Percentiles rank a stretch among this genome's conserved stretches.
Conservation (phyloP, 1,284 basidiomycete genomes). For the Ustilago curta region DNA sequence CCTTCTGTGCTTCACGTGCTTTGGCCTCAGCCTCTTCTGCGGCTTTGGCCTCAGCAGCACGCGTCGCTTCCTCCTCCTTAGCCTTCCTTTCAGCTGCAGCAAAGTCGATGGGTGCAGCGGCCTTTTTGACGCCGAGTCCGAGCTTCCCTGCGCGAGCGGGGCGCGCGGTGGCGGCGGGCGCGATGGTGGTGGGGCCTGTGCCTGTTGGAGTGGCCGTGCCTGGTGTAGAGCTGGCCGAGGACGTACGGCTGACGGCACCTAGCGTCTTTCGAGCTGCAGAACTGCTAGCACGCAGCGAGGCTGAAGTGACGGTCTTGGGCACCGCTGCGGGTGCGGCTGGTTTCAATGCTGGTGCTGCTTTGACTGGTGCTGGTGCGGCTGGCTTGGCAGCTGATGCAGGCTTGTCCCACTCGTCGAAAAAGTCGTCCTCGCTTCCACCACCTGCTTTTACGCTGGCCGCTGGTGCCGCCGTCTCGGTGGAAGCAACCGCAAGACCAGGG, state of each 20-base stretch:
- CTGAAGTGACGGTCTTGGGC: constrained; percentile 60
- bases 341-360: constrained; percentile 35
- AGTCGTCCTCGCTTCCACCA: constrained; percentile 81
- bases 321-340: constrained; percentile 34
- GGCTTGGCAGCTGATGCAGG: constrained; percentile 70
- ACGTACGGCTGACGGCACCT: constrained; percentile 50
- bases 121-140: constrained; percentile 64
- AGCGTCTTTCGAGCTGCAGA: constrained; percentile 48
- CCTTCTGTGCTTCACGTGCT: constrained; percentile 44
- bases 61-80: constrained; percentile 59
- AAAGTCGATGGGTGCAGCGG: constrained; percentile 61
- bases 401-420: constrained; percentile 96
- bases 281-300: constrained; percentile 51
- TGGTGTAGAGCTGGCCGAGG: constrained; percentile 50
- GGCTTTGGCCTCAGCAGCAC: constrained; percentile 41
- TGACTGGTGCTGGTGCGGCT: constrained; percentile 30
- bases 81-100: constrained; percentile 66
- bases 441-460: constrained; percentile 66
- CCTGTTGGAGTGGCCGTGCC: constrained; percentile 50
- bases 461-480: constrained; percentile 66
- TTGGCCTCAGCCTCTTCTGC: constrained; percentile 53
- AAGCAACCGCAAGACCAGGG: constrained; percentile 71
- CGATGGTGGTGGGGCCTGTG: constrained; percentile 36
- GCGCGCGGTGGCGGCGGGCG: constrained; percentile 30
- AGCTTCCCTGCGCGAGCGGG: constrained; percentile 59